Evolutionary conservation across 192 early-diverging fungal species (phyloP), one percentile per base, ranked within the genome.

Genomic region (Jimgerdemannia lactiflua): DNA sequence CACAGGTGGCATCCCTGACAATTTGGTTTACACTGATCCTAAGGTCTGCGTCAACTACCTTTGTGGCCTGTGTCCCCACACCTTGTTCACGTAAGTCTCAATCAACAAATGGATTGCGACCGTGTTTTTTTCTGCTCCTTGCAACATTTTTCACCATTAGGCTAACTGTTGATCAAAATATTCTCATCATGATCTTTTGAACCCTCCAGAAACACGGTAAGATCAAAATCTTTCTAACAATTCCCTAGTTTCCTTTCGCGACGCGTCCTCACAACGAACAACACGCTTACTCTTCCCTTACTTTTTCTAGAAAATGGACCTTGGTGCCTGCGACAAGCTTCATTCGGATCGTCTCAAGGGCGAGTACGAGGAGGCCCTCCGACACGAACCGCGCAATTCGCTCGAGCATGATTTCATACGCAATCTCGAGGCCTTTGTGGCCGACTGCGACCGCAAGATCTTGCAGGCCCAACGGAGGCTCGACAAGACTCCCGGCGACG

Each of bases 371-470:
- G 71, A 71, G 18, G 82, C 82, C 4, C 42, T 64, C 40, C 19
- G 66, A 40, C 84, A 71, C 66, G 84, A 87, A 14, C 69, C 75
- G n/a, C 40, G 9, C 9, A 18, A 6, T 9, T 39, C 29, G 29
- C 67, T 68, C 29, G 67, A 68, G 67, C 6, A 6, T 2, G 86
- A 87, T 49, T 86, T 80, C 79, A 75, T 75, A 72, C 80, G 80
- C 18, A 87, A 71, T 67, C 74, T 87, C 7, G 67, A 39, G 8
- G 77, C 77, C 19, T 87, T 87, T 73, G 80, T 87, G 11, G 69
- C 43, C 8, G 86, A 87, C 68, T 87, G 86, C 66, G 86, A 87
- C 72, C 77, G 85, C 59, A 87, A 87, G 69, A 80, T 87, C 3
- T 65, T 75, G 4, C 44, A 69, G 44, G 85, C 84, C 20, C 82